A percentile compares a stretch with the other conserved stretches of the same genome.
Evolutionary conservation across 495 filamentous ascomycete genomes (phyloP).

Genomic region (Penicillium desertorum): DNA sequence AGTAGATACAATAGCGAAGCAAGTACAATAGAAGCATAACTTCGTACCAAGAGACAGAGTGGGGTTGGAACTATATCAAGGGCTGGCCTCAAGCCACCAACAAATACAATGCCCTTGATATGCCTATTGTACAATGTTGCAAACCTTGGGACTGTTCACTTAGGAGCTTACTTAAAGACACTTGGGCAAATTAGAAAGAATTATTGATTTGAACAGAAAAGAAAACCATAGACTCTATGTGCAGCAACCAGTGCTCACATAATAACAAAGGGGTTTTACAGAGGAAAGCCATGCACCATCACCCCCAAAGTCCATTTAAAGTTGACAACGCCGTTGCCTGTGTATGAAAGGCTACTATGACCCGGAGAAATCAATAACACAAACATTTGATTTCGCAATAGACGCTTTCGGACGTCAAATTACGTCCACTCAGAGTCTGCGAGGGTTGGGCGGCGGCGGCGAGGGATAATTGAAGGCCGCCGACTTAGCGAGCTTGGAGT

Average conservation of each 20-base stretch:
- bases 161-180: background rate
- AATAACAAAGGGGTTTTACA: conserved; percentile 14
- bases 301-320: conserved; percentile 11
- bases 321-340: conserved; percentile 19
- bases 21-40: background rate
- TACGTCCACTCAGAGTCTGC: conserved; percentile 43
- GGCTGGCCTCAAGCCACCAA: background rate
- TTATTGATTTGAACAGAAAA: conserved; percentile 23
- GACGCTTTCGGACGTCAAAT: background rate
- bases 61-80: background rate
- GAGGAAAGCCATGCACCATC: conserved; percentile 9
- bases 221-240: conserved; percentile 17
- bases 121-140: background rate
- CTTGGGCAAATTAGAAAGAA: conserved; percentile 8
- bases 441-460: conserved; percentile 41
- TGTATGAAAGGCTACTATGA: conserved; percentile 13
- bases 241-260: conserved; percentile 30
- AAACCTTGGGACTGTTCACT: background rate
- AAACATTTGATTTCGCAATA: conserved; percentile 11
- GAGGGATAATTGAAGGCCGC: conserved; percentile 41
- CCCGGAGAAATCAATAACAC: conserved; percentile 12
- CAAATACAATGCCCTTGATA: background rate
- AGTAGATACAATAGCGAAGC: background rate
- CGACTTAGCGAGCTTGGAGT: conserved; percentile 37
- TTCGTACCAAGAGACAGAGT: background rate